Conservation (phyloP, 2,329 filamentous ascomycete species). For the Aureobasidium vineae region DNA sequence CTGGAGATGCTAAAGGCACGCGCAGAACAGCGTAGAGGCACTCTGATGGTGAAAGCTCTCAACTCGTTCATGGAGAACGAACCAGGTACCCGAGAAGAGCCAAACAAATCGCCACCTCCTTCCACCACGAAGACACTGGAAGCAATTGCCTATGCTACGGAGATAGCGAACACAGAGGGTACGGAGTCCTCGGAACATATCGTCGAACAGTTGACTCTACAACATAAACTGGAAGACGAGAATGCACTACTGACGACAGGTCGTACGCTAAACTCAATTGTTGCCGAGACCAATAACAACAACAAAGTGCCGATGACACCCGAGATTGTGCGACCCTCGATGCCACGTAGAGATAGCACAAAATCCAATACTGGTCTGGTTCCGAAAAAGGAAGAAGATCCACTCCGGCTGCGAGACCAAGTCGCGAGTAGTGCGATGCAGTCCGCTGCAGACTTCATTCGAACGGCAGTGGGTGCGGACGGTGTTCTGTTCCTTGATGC, state of each 20-base stretch:
- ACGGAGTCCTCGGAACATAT: conserved; percentile 24
- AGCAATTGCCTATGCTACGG: conserved; percentile 6
- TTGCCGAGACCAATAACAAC: neutral
- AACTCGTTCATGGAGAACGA: conserved; percentile 46
- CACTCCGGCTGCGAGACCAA: conserved; percentile 30
- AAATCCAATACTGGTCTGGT: neutral
- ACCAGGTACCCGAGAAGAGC: conserved; percentile 24
- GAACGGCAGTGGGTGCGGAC: conserved; percentile 47
- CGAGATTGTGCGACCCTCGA: neutral
- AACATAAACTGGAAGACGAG: conserved; percentile 19
- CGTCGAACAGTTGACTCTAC: conserved; percentile 3
- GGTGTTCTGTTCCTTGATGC: conserved; percentile 47
- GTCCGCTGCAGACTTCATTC: conserved; percentile 47
- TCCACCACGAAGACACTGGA: neutral
- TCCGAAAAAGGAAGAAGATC: conserved; percentile 31
- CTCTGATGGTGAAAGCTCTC: conserved; percentile 55
- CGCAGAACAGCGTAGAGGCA: conserved; percentile 54
- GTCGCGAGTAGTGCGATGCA: conserved; percentile 37
- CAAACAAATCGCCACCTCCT: conserved; percentile 31
- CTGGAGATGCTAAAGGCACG: conserved; percentile 56
- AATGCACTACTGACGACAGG: conserved; percentile 5
- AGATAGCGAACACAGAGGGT: neutral
- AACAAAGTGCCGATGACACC: neutral
- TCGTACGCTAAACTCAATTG: conserved; percentile 11
- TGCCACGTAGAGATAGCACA: conserved; percentile 15